Percentiles rank a stretch among this genome's conserved stretches.
Conservation (phyloP, 352 stramenopile genomes). For the Pythium dissimile region DNA sequence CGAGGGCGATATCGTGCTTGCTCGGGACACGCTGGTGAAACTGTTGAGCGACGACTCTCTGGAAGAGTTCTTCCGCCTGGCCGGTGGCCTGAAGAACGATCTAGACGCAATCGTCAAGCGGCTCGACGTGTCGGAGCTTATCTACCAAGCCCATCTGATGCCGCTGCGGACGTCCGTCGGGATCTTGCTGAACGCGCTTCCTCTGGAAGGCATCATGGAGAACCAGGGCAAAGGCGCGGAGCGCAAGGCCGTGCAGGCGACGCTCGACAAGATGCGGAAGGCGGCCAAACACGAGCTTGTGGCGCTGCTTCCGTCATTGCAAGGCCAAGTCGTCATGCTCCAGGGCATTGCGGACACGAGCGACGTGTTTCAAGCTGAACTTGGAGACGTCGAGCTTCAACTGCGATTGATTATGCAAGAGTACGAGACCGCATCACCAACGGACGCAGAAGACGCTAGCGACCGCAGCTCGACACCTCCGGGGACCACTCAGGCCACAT, state of each 20-base stretch:
- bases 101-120: conserved; percentile 64
- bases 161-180: conserved; percentile 31
- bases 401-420: conserved; percentile 49
- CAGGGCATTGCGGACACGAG: conserved; percentile 44
- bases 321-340: conserved; percentile 56
- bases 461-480: too few species aligned
- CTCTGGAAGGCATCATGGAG: conserved; percentile 66
- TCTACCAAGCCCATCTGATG: conserved; percentile 64
- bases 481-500: too few species aligned
- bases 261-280: conserved; percentile 82
- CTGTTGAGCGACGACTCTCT: conserved; percentile 46
- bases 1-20: conserved; percentile 43
- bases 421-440: conserved; percentile 2
- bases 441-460: neutral
- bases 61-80: conserved; percentile 81
- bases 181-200: conserved; percentile 59
- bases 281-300: conserved; percentile 72
- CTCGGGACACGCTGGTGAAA: conserved; percentile 26
- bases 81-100: conserved; percentile 73
- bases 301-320: conserved; percentile 52
- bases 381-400: conserved; percentile 43
- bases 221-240: conserved; percentile 74
- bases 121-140: conserved; percentile 65
- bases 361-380: conserved; percentile 48
- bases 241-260: conserved; percentile 62